Percentiles rank a stretch among this genome's conserved stretches.
Evolutionary conservation across 1,139 yeast species (phyloP).

Genomic region (Taphrina populina): DNA sequence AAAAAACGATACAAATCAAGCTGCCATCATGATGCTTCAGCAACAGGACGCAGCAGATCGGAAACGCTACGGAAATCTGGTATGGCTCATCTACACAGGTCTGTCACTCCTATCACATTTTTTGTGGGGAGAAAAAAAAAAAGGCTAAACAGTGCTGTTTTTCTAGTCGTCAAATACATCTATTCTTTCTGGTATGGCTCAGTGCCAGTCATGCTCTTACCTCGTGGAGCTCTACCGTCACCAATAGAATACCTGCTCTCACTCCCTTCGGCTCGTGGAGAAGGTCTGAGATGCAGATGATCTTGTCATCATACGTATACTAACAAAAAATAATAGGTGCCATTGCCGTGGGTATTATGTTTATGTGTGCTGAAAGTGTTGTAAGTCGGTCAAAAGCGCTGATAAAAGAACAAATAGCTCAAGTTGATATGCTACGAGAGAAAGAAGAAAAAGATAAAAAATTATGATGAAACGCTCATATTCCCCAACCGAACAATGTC

Average conservation of each 20-base stretch:
- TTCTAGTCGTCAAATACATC: slow-evolving; percentile 12
- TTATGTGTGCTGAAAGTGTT: slow-evolving; percentile 4
- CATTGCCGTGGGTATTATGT: slow-evolving; percentile 9
- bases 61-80: too few relatives aligned
- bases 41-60: too few relatives aligned
- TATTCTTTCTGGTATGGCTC: slow-evolving; percentile 1
- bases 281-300: slow-evolving; percentile 1
- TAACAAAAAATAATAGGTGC: background rate
- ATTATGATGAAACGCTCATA: too few relatives aligned
- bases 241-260: slow-evolving; percentile 8
- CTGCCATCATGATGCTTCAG: too few relatives aligned
- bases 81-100: too few relatives aligned
- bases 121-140: too few relatives aligned
- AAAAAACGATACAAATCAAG: too few relatives aligned
- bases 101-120: too few relatives aligned
- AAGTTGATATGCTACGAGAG: slow-evolving; percentile 4
- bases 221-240: slow-evolving; percentile 3
- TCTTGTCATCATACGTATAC: background rate
- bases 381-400: background rate
- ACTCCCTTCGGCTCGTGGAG: slow-evolving; percentile 11
- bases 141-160: too few relatives aligned
- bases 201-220: background rate
- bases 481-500: too few relatives aligned
- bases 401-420: background rate
- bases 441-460: background rate